phyloP scores from a whole-genome alignment of 208 protist genomes.

The Herpetomonas muscarum region DNA sequence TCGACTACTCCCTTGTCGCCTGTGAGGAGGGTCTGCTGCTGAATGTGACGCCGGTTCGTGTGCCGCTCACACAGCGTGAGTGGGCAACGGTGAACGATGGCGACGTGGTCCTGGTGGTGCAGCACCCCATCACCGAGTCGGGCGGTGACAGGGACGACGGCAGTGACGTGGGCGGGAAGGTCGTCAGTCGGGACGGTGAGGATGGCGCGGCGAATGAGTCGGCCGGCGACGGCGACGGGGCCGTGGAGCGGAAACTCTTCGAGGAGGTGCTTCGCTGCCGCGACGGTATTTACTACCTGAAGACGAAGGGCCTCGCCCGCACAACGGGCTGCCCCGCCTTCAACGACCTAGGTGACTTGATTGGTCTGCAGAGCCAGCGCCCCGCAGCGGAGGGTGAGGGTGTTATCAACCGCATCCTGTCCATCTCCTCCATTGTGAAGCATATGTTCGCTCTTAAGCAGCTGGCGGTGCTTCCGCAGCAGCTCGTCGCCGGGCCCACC shows the following conservation, averaged over 20 bases:
- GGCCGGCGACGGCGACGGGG: conserved; percentile 5
- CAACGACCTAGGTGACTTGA: conserved; percentile 76
- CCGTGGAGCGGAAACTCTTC: conserved; percentile 78
- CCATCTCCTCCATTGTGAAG: conserved; percentile 81
- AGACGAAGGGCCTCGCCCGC: conserved; percentile 47
- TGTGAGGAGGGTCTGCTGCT: conserved; percentile 64
- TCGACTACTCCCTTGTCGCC: conserved; percentile 90
- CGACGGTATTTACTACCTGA: conserved; percentile 71
- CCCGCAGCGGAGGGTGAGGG: conserved; percentile 50
- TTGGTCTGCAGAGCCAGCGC: conserved; percentile 85
- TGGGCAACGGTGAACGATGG: conserved; percentile 77
- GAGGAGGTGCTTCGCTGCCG: conserved; percentile 78
- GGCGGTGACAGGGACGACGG: background rate
- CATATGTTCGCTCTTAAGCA: conserved; percentile 88
- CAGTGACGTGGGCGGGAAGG: too few relatives aligned
- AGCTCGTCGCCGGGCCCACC: conserved; percentile 11
- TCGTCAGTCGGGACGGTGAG: too few relatives aligned
- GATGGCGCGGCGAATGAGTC: too few relatives aligned
- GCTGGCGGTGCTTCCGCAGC: conserved; percentile 61
- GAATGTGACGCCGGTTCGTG: conserved; percentile 67
- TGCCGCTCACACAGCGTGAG: conserved; percentile 67
- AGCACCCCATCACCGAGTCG: conserved; percentile 65
- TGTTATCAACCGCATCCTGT: conserved; percentile 74
- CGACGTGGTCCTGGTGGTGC: conserved; percentile 80
- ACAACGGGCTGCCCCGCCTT: conserved; percentile 87